Conservation (phyloP, 352 stramenopile genomes). For the Globisporangium mamillatum region DNA sequence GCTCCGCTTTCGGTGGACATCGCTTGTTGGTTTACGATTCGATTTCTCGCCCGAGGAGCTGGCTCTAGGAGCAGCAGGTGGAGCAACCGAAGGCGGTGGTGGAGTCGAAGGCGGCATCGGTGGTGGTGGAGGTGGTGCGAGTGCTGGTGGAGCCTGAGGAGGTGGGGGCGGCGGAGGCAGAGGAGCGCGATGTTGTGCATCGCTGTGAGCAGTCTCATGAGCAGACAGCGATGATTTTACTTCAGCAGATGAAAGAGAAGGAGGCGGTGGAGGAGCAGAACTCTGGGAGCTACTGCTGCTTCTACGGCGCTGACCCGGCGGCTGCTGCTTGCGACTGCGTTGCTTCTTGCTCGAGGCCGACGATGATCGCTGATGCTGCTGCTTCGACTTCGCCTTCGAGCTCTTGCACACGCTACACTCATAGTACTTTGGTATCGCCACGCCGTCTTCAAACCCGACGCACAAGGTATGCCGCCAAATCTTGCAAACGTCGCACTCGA, state of each 20-base stretch:
- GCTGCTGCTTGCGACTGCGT: slow-evolving; percentile 11
- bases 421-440: slow-evolving; percentile 52
- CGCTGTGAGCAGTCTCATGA: not conserved
- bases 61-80: slow-evolving; percentile 2
- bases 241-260: slow-evolving; percentile 7
- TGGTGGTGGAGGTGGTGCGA: slow-evolving; percentile 19
- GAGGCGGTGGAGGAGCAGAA: slow-evolving; percentile 11
- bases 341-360: slow-evolving; percentile 24
- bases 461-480: slow-evolving; percentile 78
- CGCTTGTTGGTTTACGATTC: not conserved
- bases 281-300: slow-evolving; percentile 2
- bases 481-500: slow-evolving; percentile 60
- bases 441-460: slow-evolving; percentile 46
- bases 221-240: not conserved
- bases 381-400: slow-evolving; percentile 4
- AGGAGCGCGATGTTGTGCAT: slow-evolving; percentile 15
- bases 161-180: slow-evolving; percentile 23
- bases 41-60: slow-evolving; percentile 7
- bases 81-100: slow-evolving; percentile 11
- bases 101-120: slow-evolving; percentile 16
- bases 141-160: slow-evolving; percentile 16
- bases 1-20: slow-evolving; percentile 10
- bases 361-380: slow-evolving; percentile 1
- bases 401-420: slow-evolving; percentile 45
- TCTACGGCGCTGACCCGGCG: slow-evolving; percentile 5